Percentiles rank a stretch among this genome's conserved stretches.
Evolutionary conservation across 225 moss, liverwort and hornwort species (phyloP).

Genomic region (Ulota crispa): DNA sequence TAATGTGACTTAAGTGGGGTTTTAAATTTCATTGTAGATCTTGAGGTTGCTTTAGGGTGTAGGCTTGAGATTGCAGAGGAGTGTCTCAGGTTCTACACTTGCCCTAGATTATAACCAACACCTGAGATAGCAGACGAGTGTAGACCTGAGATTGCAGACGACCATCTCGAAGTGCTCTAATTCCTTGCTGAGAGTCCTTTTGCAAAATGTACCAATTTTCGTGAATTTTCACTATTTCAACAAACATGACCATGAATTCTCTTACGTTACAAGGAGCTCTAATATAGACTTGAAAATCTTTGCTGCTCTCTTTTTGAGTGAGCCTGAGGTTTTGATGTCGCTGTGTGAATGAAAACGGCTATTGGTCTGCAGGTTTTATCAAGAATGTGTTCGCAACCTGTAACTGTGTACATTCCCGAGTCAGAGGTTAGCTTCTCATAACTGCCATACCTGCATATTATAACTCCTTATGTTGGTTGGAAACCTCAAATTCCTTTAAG

Average conservation of each 20-base stretch:
- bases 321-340: background rate
- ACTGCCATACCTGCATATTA: background rate
- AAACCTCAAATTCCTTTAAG: background rate
- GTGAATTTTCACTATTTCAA: background rate
- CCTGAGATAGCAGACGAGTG: no score
- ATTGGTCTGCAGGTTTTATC: conserved; percentile 66
- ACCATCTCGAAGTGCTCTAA: background rate
- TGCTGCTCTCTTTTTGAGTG: background rate
- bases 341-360: background rate
- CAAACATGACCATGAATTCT: background rate
- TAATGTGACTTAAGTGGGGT: background rate
- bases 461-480: background rate
- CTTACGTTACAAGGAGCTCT: background rate
- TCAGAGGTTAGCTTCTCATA: conserved; percentile 64
- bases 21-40: no score
- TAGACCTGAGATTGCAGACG: no score
- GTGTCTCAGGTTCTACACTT: background rate
- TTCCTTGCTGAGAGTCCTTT: background rate
- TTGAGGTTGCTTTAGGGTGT: background rate
- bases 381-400: conserved; percentile 85
- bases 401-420: conserved; percentile 90
- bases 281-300: background rate
- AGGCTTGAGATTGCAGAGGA: background rate
- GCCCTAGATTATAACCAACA: no score
- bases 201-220: background rate